phyloP scores from a whole-genome alignment of 1,284 basidiomycete species.

The Ceratobasidium sp. region DNA sequence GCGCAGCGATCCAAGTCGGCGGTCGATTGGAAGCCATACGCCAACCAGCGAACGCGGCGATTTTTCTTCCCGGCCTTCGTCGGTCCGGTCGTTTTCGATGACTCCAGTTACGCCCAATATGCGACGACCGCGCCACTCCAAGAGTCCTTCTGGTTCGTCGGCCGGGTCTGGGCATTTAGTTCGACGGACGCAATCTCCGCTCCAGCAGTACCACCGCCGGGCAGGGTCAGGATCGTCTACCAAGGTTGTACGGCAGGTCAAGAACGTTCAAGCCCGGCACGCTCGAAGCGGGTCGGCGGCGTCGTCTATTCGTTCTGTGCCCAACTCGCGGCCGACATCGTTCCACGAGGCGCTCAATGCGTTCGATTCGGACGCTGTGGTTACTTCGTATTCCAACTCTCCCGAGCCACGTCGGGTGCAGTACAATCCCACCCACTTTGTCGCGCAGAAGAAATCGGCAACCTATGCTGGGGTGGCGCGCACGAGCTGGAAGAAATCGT shows the following conservation, averaged over 20 bases:
- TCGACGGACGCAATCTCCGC: conserved; percentile 65
- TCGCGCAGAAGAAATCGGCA: conserved; percentile 72
- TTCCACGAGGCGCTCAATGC: conserved; percentile 62
- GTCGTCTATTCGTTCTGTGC: conserved; percentile 73
- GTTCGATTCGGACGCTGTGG: conserved; percentile 14
- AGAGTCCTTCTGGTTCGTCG: conserved; percentile 77
- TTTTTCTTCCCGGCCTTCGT: conserved; percentile 73
- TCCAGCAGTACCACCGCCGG: conserved; percentile 72
- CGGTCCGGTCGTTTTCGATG: conserved; percentile 70
- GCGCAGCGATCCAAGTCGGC: conserved; percentile 58
- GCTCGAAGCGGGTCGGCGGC: conserved; percentile 71
- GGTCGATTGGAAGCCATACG: conserved; percentile 74
- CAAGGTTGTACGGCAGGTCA: conserved; percentile 68
- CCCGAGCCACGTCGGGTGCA: conserved; percentile 56
- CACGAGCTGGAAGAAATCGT: conserved; percentile 85
- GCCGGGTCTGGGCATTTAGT: conserved; percentile 62
- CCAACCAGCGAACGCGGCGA: conserved; percentile 81
- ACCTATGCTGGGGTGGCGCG: conserved; percentile 57
- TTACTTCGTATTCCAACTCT: conserved; percentile 25
- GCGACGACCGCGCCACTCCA: conserved; percentile 62
- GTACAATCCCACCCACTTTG: conserved; percentile 61
- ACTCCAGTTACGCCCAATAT: conserved; percentile 42
- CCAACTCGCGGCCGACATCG: conserved; percentile 74
- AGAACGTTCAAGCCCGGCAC: conserved; percentile 57
- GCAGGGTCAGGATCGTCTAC: conserved; percentile 77